Evolutionary conservation across 352 stramenopile genomes (phyloP), one percentile per base, ranked within the genome.

Genomic region (Lagenidium sp.): DNA sequence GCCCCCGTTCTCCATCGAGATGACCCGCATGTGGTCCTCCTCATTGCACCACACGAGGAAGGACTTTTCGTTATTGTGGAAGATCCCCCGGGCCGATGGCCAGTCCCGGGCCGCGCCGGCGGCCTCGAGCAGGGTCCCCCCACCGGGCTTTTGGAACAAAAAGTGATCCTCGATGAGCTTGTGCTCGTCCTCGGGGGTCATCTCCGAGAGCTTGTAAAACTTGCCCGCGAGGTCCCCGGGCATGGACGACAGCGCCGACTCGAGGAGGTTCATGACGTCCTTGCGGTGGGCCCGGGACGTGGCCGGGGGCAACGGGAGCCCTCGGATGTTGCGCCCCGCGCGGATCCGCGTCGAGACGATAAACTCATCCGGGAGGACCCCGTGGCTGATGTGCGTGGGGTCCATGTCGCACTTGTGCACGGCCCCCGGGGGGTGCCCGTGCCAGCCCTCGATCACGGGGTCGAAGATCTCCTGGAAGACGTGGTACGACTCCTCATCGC

Each of bases 1-100:
- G 18, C 75, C 82, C 28, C 72, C 77, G 40, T 83, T 67, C 55
- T 90, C 71, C 77, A 90, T 90, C 44, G 63, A 85, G 60, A 90
- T 90, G 44, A 90, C 79, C 31, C 77, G 64, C 55, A 90, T 79
- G 55, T 90, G 77, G 58, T 90, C 77, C 47, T 90, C 77, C 39
- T 90, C 77, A 36, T 82, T 82, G 52, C 88, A 81, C 83, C 83
- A 95, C 47, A 95, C 74, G 21, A 90, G 58, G 59, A 85, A 90
- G 29, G 69, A 64, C 54, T 82, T 81, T 45, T 87, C 72, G 22
- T 81, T 75, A 49, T 79, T 83, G 44, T 82, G 64, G 62, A 86
- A 90, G 70, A 83, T 89, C 13, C 77, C 77, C 29, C 77, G 64
- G 10, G 66, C 70, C n/a, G 71, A 72, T 18, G 77, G 77, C 77